A percentile compares a stretch with the other conserved stretches of the same genome.
phyloP scores from a whole-genome alignment of 192 early-diverging fungal species.

The Podila epigama region DNA sequence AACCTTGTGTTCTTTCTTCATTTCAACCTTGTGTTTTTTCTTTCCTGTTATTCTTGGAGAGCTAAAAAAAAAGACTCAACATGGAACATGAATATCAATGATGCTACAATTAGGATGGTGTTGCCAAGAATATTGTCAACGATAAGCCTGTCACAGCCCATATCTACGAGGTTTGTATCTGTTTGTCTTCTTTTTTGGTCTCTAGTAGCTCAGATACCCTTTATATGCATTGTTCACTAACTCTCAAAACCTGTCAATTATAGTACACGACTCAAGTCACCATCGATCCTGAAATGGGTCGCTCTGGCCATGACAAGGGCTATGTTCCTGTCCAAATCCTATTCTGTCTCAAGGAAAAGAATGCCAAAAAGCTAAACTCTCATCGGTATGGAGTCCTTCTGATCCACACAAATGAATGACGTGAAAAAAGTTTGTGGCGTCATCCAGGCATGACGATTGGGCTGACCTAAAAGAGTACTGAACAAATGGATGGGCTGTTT shows the following conservation, averaged over 20 bases:
- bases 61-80: no score
- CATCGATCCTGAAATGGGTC: conserved; percentile 76
- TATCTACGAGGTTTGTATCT: conserved; percentile 64
- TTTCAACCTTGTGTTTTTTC: no score
- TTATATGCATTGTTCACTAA: not conserved
- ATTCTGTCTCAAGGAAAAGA: conserved; percentile 93
- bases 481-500: not conserved
- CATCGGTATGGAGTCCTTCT: conserved; percentile 85
- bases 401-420: conserved; percentile 6
- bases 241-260: not conserved
- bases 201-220: no score
- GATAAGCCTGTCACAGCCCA: conserved; percentile 74
- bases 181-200: no score
- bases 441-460: no score
- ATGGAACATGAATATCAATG: no score
- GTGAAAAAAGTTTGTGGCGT: not conserved
- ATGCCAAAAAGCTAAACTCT: conserved; percentile 90
- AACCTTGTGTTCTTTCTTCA: not conserved
- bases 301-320: conserved; percentile 69
- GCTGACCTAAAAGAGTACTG: not conserved
- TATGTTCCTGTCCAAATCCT: conserved; percentile 80
- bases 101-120: conserved; percentile 51
- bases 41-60: no score
- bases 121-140: conserved; percentile 71
- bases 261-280: conserved; percentile 83